Percentiles rank a stretch among this genome's conserved stretches.
Conservation (phyloP, 257 asterid species). For the Solanum corneliomulleri region DNA sequence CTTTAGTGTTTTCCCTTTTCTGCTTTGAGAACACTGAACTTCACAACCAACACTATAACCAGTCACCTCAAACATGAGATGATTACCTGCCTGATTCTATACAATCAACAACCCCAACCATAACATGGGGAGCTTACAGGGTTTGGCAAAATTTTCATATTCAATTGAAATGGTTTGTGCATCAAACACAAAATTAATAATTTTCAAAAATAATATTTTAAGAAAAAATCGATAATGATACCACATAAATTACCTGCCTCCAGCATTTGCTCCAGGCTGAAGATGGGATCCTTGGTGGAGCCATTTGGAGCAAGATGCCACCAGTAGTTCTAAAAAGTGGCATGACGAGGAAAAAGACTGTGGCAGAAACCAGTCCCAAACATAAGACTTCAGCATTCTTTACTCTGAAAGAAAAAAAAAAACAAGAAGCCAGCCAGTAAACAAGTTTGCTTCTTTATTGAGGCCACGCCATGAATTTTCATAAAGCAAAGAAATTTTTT, state of each 20-base stretch:
- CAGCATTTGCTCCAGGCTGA: slow-evolving; percentile 85
- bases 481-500: slow-evolving; percentile 15
- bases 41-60: not conserved
- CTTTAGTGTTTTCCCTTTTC: not conserved
- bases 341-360: slow-evolving; percentile 82
- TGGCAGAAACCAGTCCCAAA: slow-evolving; percentile 78
- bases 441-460: not conserved
- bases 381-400: slow-evolving; percentile 93
- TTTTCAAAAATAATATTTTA: not conserved
- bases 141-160: not conserved
- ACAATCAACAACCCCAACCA: not conserved
- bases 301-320: slow-evolving; percentile 73
- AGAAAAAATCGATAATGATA: not conserved
- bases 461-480: not conserved
- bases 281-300: slow-evolving; percentile 67
- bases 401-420: slow-evolving; percentile 31
- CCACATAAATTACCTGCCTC: slow-evolving; percentile 58
- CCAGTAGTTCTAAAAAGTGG: slow-evolving; percentile 87
- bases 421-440: not conserved
- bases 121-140: not conserved
- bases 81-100: not conserved
- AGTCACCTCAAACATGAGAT: not conserved
- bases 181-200: not conserved
- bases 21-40: not conserved
- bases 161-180: not conserved